Evolutionary conservation across 345 rosid genomes (phyloP).

Genomic region (Alliaria petiolata): DNA sequence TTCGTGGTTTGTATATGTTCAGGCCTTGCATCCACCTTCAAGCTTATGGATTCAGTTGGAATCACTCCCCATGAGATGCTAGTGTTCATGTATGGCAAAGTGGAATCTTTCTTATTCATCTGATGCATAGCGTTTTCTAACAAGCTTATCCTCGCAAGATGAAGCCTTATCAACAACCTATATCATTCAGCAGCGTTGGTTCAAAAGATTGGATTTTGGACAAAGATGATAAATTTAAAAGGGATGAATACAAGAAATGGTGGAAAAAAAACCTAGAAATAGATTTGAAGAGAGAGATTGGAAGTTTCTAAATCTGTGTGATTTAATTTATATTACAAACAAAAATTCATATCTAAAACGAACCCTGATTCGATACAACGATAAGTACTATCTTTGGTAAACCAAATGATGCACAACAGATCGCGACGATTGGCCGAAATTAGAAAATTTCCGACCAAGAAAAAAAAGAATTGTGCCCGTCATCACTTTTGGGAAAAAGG

Average conservation of each 20-base stretch:
- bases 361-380: constrained; percentile 10
- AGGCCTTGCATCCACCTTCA: constrained; percentile 45
- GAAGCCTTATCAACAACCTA: constrained; percentile 1
- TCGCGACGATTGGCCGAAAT: constrained; percentile 16
- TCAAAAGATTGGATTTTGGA: not conserved
- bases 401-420: constrained; percentile 21
- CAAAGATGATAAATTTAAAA: not conserved
- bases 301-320: constrained; percentile 16
- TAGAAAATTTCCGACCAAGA: constrained; percentile 26
- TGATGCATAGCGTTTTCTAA: constrained; percentile 35
- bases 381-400: constrained; percentile 24
- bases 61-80: constrained; percentile 39
- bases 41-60: constrained; percentile 45
- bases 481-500: constrained; percentile 26
- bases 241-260: not conserved
- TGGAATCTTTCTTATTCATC: constrained; percentile 40
- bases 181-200: not conserved
- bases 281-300: not conserved
- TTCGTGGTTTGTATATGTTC: constrained; percentile 37
- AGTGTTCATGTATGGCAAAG: constrained; percentile 33
- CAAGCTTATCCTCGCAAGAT: not conserved
- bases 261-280: not conserved
- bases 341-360: not conserved
- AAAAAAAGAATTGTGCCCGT: not conserved
- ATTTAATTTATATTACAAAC: not conserved